A percentile compares a stretch with the other conserved stretches of the same genome.
Conservation (phyloP, 2,329 filamentous ascomycete genomes). For the Pestalotiopsis fici region DNA sequence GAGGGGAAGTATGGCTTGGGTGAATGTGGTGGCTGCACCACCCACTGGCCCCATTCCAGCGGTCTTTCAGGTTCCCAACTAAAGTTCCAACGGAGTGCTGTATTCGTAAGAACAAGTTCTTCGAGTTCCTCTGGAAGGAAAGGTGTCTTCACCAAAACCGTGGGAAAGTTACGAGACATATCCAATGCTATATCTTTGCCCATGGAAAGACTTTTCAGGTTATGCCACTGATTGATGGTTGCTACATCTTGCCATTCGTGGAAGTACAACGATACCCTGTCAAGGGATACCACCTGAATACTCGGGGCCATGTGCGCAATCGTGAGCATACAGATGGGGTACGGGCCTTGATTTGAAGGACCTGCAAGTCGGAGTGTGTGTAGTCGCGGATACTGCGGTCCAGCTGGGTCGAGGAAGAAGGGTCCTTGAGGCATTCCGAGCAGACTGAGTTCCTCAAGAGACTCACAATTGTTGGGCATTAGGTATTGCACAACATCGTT, state of each 20-base stretch:
- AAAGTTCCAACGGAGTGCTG: neutral
- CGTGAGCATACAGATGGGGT: neutral
- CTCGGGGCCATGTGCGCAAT: neutral
- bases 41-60: neutral
- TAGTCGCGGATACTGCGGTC: neutral
- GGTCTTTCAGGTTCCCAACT: neutral
- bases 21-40: neutral
- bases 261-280: neutral
- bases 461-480: neutral
- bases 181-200: neutral
- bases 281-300: neutral
- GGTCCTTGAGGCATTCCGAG: neutral
- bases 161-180: neutral
- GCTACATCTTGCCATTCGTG: neutral
- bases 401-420: no score
- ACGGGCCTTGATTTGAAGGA: no score
- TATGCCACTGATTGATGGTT: neutral
- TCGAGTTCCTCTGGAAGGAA: neutral
- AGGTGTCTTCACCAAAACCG: neutral
- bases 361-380: neutral
- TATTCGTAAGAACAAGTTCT: constrained; percentile 2
- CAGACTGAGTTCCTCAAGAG: neutral
- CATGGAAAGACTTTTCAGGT: neutral
- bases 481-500: neutral
- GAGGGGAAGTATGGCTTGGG: neutral